Evolutionary conservation across 108 stramenopile genomes (phyloP), one percentile per base, ranked within the genome.

Genomic region (Mediolabrus comicus): DNA sequence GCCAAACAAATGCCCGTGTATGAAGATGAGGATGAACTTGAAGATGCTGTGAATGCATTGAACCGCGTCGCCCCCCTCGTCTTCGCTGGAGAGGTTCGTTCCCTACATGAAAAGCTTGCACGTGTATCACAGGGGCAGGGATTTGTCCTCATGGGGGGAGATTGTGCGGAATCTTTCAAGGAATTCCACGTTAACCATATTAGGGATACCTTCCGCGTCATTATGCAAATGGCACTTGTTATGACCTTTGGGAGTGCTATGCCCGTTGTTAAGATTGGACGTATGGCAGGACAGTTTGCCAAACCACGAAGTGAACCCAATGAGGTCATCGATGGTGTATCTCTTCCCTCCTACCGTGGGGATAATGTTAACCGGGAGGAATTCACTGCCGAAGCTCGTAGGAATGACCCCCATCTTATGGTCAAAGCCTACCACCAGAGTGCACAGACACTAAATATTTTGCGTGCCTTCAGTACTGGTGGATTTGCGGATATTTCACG

Each of bases 111-210:
- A 64, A 81, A 95, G 53, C 85, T 99, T 30, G 95, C 95, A 19
- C 87, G 95, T 52, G 98, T 95, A 30, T 88, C 92, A 35, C 82
- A 83, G 68, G 98, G 98, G 14, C 92, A 98, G 72, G 95, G 97
- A 34, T 98, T 99, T 71, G 80, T 99, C 51, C 85, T 99, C 54
- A 98, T 98, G 95, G 99, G 98, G 11, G 99, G 99, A 10, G 99
- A 99, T 80, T 99, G 98, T 78, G 98, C 99, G 24, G 97, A 98
- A 77, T 82, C 89, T 64, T 97, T 98, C 72, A 83, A 92, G 54
- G 91, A 96, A 69, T 96, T 94, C 84, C 90, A 92, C 69, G 96
- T 94, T 12, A 93, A 97, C 80, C 95, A 97, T 62, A 86, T 97
- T 31, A 88, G 97, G 31, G 97, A 97, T 72, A 94, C 96, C 58